A percentile compares a stretch with the other conserved stretches of the same genome.
Evolutionary conservation across 2,329 filamentous ascomycete genomes (phyloP).

Genomic region (Lasiodiplodia sp.): DNA sequence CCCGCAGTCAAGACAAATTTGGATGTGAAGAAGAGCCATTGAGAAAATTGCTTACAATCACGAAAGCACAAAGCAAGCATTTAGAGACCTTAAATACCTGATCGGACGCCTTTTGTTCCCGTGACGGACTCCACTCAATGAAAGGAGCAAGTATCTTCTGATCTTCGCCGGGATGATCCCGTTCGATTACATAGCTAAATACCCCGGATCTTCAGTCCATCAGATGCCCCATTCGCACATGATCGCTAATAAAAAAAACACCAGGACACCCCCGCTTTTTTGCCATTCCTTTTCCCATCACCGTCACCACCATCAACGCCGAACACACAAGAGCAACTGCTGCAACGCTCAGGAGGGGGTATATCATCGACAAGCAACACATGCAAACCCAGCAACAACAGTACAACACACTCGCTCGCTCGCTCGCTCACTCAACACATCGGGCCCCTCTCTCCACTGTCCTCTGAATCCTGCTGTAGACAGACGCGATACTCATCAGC

Average conservation of each 20-base stretch:
- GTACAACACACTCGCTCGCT: background rate
- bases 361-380: background rate
- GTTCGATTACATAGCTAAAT: background rate
- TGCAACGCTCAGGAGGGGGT: background rate
- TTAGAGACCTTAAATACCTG: background rate
- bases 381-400: background rate
- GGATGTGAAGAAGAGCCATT: background rate
- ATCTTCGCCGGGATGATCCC: background rate
- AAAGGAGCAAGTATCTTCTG: background rate
- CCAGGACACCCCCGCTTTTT: background rate
- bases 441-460: background rate
- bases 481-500: background rate
- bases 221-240: background rate
- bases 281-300: background rate
- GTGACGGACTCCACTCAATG: background rate
- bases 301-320: background rate
- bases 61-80: background rate
- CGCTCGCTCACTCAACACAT: background rate
- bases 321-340: background rate
- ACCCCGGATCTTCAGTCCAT: background rate
- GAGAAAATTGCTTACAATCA: background rate
- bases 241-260: background rate
- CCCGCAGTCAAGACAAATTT: too few relatives aligned
- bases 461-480: constrained; percentile 5
- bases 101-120: background rate